Base-by-base conservation (phyloP, 1,284 basidiomycete genomes). In the Trametes versicolor region DNA sequence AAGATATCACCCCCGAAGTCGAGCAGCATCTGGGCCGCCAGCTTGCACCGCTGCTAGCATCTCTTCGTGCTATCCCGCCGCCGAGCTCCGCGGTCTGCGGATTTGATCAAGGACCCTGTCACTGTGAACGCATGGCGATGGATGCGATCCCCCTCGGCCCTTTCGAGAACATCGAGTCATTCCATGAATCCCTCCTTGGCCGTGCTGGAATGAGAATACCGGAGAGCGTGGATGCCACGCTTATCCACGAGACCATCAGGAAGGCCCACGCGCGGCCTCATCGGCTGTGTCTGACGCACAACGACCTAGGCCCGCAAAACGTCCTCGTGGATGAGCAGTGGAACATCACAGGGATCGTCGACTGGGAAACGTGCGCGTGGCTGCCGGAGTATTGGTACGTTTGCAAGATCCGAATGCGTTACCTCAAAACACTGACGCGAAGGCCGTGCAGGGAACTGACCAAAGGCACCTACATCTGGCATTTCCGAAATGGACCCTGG, bases 281-380 rank as follows among this genome's bases (percentile, higher is more conserved):
- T 12, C 45, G 23, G 23, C 21, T 43, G 6, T 43, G 45, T 21
- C 25, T 25, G 45, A 25, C 21, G 45, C 45, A 48, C 9, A 25
- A 48, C 23, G 45, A 75, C 51, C 59, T 74, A 1, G 59, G 58
- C 9, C 60, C 68, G 12, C 65, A 70, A 21, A 74, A 73, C 39
- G 67, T 75, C 21, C 57, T 74, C 23, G 63, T 72, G 17, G 62
- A 69, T 37, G 66, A 65, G 0, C 58, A 67, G 2, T 68, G 67
- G 47, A 66, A 64, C 25, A 64, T 74, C 41, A 63, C 68, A 6
- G 73, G 67, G 12, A 70, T 75, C 34, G 57, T 74, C 43, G 74
- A 75, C 53, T 75, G 72, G 72, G 72, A 75, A 56, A 58, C 58
- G 19, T 65, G 67, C 39, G 74, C 70, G 8, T 75, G 69, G 68